Base-by-base conservation (phyloP, 164 flowering plant genomes). In the Stephania yunnanensis region DNA sequence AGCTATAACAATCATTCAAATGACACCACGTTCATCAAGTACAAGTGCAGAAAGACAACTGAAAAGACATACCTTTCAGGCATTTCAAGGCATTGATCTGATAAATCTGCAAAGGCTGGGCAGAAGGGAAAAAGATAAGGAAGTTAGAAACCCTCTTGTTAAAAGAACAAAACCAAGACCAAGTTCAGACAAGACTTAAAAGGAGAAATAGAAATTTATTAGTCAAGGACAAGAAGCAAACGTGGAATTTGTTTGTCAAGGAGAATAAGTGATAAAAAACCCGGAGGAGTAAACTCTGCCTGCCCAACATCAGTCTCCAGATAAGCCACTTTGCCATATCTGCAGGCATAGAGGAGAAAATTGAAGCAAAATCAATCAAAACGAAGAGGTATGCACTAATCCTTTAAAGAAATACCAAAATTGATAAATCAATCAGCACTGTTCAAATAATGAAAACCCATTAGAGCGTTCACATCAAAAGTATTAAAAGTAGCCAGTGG, bases 231-330 rank as follows among this genome's bases (percentile, higher is more conserved):
- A 0, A 61, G 6, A 61, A n/a, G 25, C 53, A 17, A 82, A 89
- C 99, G 97, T 76, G 91, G 87, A 73, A 87, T 88, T 69, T 75
- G 72, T 78, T 82, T 80, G 76, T 93, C 89, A 73, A 93, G 82
- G 29, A 90, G 75, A 72, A 85, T 87, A 36, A 95, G 88, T 12
- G 99, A 91, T 5, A 93, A 85, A 75, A 89, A 89, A 68, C 98
- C 99, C 42, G 99, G 97, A 64, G 98, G 83, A 48, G 97, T 92
- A 77, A 93, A 95, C 83, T 93, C 99, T 1, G 99, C 79, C 81
- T 95, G 99, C 73, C 99, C 99, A 75, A 92, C 95, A 82, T 95
- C 99, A 2, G 98, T 88, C 77, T 95, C 99, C 86, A 95, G 83
- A 75, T 91, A 95, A 76, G 87, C 97, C 2, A 95, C 99, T 76